These are phyloP conservation scores for Kokia cookei DNA, from an alignment of 441 rosid species.

Conservation along the genomic window DNA sequence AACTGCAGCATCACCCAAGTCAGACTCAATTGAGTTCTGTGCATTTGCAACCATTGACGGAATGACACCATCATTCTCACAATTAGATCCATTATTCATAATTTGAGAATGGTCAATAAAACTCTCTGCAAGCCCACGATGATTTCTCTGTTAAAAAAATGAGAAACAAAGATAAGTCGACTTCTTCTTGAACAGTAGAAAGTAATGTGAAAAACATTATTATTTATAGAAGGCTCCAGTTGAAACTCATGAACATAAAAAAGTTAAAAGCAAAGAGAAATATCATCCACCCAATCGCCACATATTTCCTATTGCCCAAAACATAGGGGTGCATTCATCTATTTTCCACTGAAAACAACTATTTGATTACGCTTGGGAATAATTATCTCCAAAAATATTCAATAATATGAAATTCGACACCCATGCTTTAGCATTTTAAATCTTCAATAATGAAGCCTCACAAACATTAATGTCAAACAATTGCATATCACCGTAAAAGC, in stretches of 20 bases:
- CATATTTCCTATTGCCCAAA: background rate
- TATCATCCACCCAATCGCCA: background rate
- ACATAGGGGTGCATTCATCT: background rate
- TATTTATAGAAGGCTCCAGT: background rate
- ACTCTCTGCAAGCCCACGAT: conserved; percentile 31
- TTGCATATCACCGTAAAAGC: background rate
- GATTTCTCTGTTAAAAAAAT: conserved; percentile 43
- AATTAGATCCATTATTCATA: conserved; percentile 38
- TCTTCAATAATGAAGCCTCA: background rate
- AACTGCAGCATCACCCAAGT: conserved; percentile 28
- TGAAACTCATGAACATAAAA: background rate
- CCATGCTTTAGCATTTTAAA: conserved; percentile 1
- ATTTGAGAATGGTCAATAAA: conserved; percentile 41
- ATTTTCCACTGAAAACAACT: background rate
- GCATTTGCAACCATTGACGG: conserved; percentile 32
- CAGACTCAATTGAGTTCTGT: conserved; percentile 37
- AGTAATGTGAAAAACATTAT: background rate
- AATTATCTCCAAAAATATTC: background rate
- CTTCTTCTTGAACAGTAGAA: background rate
- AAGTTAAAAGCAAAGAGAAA: background rate
- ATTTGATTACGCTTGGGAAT: background rate
- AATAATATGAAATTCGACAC: background rate
- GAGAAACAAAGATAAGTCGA: conserved; percentile 1
- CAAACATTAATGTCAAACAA: background rate
- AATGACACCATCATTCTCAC: conserved; percentile 29